Evolutionary conservation across 176 grass and related monocot genomes (phyloP).

Genomic region (Sorghum bicolor): DNA sequence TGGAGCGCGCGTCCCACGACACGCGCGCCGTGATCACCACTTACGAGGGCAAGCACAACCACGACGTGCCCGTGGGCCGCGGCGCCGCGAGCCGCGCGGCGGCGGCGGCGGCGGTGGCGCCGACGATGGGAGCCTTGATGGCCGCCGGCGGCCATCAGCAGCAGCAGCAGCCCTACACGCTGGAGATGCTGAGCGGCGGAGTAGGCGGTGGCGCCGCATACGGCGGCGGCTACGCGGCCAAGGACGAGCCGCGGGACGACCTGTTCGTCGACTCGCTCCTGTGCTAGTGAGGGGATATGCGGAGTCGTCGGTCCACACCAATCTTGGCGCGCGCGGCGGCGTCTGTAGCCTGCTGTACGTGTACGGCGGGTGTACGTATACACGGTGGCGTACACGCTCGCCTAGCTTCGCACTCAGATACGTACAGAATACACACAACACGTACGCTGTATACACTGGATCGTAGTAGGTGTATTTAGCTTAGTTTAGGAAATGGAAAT

Average conservation of each 20-base stretch:
- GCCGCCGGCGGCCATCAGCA: not conserved
- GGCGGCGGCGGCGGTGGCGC: not conserved
- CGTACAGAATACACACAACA: not conserved
- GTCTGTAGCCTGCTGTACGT: not conserved
- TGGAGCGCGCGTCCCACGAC: slow-evolving; percentile 65
- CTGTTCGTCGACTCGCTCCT: slow-evolving; percentile 64
- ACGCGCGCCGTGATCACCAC: slow-evolving; percentile 67
- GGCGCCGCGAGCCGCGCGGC: slow-evolving; percentile 33
- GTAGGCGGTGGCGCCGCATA: too few species aligned
- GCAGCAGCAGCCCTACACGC: not conserved
- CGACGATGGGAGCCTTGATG: too few species aligned
- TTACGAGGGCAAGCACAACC: slow-evolving; percentile 83
- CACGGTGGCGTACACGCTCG: not conserved
- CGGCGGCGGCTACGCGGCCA: slow-evolving; percentile 26
- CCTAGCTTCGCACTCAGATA: not conserved
- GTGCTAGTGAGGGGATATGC: slow-evolving; percentile 15
- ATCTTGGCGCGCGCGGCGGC: not conserved
- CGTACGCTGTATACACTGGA: not conserved
- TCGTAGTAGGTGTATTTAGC: not conserved
- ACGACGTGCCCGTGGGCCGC: slow-evolving; percentile 65
- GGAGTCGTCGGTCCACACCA: not conserved
- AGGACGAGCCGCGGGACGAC: slow-evolving; percentile 71
- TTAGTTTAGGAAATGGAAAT: not conserved
- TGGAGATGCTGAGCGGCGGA: slow-evolving; percentile 24
- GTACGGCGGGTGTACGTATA: not conserved